These are phyloP conservation scores for Yamadazyma paraphyllophila DNA, from an alignment of 805 yeast genomes.

Conservation along the genomic window DNA sequence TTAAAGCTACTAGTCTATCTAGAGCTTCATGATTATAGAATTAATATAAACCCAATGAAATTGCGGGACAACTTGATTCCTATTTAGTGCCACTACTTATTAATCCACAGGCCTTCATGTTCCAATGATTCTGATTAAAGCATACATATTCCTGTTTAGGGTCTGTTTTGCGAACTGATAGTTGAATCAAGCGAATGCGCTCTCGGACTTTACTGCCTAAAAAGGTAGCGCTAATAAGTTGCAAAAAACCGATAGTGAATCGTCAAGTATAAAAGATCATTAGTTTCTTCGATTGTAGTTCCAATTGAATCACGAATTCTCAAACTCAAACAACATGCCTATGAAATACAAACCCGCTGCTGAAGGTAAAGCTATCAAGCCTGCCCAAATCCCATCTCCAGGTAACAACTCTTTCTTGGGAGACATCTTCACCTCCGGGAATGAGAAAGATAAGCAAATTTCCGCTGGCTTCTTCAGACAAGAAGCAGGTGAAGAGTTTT, in stretches of 20 bases:
- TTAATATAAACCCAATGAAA: too few relatives aligned
- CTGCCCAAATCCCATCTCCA: slow-evolving; percentile 60
- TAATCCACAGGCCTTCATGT: too few relatives aligned
- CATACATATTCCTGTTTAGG: too few relatives aligned
- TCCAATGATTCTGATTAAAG: too few relatives aligned
- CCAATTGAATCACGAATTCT: neutral
- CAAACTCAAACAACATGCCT: slow-evolving; percentile 42
- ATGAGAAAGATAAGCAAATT: slow-evolving; percentile 58
- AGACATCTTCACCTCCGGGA: slow-evolving; percentile 61
- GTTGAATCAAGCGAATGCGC: too few relatives aligned
- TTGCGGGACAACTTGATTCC: too few relatives aligned
- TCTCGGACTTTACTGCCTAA: neutral
- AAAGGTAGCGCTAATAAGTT: neutral
- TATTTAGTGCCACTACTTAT: too few relatives aligned
- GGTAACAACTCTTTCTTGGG: slow-evolving; percentile 70
- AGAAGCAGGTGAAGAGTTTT: slow-evolving; percentile 65
- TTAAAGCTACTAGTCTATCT: too few relatives aligned
- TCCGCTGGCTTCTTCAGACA: slow-evolving; percentile 69
- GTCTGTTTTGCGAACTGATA: too few relatives aligned
- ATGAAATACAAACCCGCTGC: slow-evolving; percentile 52
- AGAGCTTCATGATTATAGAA: too few relatives aligned
- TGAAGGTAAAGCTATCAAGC: slow-evolving; percentile 52
- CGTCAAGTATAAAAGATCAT: neutral
- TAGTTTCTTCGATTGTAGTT: neutral
- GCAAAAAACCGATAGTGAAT: too few relatives aligned